A percentile compares a stretch with the other conserved stretches of the same genome.
Evolutionary conservation across 805 yeast genomes (phyloP).

Genomic region (Metschnikowia kofuensis): DNA sequence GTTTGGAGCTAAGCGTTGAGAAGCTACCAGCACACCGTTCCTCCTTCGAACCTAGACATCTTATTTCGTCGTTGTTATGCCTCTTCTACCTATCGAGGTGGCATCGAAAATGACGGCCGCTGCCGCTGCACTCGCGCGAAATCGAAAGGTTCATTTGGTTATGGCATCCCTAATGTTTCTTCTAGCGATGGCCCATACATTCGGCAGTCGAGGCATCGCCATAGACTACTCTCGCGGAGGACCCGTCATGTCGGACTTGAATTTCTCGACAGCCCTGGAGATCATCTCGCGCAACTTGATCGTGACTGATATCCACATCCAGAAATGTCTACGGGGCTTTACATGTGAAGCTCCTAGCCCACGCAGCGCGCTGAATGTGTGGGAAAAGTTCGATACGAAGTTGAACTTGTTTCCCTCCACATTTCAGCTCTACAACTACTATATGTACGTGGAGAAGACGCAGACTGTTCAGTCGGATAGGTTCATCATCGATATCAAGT

Average conservation of each 20-base stretch:
- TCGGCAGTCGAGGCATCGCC: constrained; percentile 10
- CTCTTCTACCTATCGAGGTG: background rate
- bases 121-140: constrained; percentile 8
- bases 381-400: constrained; percentile 12
- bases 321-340: constrained; percentile 17
- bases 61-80: background rate
- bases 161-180: constrained; percentile 9
- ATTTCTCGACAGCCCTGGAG: constrained; percentile 13
- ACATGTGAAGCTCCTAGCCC: constrained; percentile 8
- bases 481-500: constrained; percentile 12
- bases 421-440: constrained; percentile 15
- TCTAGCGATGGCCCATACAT: constrained; percentile 8
- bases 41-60: background rate
- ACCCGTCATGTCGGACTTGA: constrained; percentile 1
- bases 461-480: constrained; percentile 7
- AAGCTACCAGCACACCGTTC: background rate
- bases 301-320: constrained; percentile 15
- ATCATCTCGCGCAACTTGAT: constrained; percentile 8
- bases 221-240: constrained; percentile 1
- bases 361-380: constrained; percentile 1
- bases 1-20: too few relatives aligned
- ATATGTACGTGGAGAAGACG: constrained; percentile 15
- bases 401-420: constrained; percentile 15
- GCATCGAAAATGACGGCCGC: background rate
- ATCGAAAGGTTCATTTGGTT: constrained; percentile 12